These are phyloP conservation scores for Aspergillus japonicus DNA, from an alignment of 2,329 filamentous ascomycete species.

Conservation along the genomic window DNA sequence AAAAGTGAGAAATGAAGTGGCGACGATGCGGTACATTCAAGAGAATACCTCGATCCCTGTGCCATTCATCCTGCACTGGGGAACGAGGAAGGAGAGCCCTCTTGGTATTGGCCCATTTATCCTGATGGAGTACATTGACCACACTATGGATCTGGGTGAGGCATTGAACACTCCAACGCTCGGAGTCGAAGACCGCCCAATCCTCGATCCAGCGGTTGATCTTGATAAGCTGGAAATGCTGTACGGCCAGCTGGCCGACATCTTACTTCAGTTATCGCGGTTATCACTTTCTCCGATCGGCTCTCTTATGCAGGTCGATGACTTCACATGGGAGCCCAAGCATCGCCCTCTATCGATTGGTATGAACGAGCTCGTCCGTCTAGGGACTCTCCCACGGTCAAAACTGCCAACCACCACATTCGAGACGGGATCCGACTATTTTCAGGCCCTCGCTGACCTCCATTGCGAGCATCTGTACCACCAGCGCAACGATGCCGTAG, in stretches of 20 bases:
- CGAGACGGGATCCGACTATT: constrained; percentile 40
- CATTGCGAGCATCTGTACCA: constrained; percentile 42
- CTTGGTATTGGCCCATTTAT: constrained; percentile 34
- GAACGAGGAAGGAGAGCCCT: constrained; percentile 13
- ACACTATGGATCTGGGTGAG: background rate
- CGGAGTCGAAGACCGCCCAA: background rate
- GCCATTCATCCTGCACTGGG: constrained; percentile 18
- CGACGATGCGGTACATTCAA: constrained; percentile 17
- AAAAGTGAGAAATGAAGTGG: constrained; percentile 24
- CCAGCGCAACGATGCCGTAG: constrained; percentile 42
- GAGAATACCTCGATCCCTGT: constrained; percentile 20
- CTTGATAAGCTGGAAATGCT: constrained; percentile 11
- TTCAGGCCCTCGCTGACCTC: constrained; percentile 40
- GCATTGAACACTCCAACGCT: background rate
- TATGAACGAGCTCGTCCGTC: constrained; percentile 42
- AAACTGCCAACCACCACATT: constrained; percentile 24
- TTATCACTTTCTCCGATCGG: constrained; percentile 42
- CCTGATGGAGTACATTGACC: constrained; percentile 25
- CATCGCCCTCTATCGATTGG: constrained; percentile 43
- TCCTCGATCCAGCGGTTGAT: constrained; percentile 14
- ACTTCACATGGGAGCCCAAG: constrained; percentile 25
- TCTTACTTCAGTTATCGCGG: constrained; percentile 41
- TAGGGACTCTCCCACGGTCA: constrained; percentile 24
- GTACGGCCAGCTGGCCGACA: constrained; percentile 44
- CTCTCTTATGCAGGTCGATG: constrained; percentile 30